Conservation (phyloP, 2,329 filamentous ascomycete species). For the Botrytis aclada region DNA sequence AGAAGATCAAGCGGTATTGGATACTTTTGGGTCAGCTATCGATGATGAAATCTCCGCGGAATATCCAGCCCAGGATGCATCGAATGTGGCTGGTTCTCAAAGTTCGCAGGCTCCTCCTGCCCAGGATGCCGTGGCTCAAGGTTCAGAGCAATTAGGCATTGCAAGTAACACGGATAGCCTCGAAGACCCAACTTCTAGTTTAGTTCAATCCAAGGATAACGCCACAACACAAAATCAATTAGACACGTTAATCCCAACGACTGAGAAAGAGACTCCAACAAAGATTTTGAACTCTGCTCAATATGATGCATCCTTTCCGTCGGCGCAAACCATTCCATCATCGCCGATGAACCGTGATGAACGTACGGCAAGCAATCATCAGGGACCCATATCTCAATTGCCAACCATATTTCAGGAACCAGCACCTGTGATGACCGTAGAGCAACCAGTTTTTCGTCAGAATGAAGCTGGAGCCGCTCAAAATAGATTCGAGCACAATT, state of each 20-base stretch:
- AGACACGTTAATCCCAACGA: no score
- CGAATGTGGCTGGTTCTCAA: no score
- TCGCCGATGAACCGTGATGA: neutral
- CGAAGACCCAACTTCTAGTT: neutral
- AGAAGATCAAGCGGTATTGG: neutral
- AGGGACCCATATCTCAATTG: neutral
- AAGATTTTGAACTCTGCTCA: neutral
- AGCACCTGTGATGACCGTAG: rapidly evolving
- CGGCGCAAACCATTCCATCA: neutral
- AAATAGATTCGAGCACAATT: neutral
- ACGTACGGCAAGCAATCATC: neutral
- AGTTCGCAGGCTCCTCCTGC: neutral
- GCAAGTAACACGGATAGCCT: rapidly evolving
- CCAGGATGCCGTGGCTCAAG: neutral
- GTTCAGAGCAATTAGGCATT: no score
- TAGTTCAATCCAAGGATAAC: no score
- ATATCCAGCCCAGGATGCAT: neutral
- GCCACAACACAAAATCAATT: neutral
- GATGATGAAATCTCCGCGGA: neutral
- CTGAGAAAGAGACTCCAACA: neutral
- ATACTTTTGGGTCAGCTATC: neutral
- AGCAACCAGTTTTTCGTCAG: neutral
- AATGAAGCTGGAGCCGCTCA: neutral
- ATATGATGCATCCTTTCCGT: neutral
- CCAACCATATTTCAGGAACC: rapidly evolving